Base-by-base conservation (phyloP, 148 eudicot species). In the Oxyria digyna region DNA sequence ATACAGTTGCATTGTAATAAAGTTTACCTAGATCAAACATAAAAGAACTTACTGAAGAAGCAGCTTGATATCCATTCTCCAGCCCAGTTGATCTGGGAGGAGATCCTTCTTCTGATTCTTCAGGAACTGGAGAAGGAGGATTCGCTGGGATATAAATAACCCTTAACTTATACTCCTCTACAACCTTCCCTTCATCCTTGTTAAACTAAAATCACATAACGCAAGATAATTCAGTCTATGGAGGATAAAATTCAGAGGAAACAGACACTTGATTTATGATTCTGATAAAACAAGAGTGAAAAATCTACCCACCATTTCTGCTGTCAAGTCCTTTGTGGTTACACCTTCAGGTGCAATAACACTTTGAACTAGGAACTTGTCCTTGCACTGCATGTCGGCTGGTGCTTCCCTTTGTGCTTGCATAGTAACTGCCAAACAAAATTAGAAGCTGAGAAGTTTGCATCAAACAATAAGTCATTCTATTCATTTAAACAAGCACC, bases 121-220 rank as follows among this genome's bases (percentile, higher is more conserved):
- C 96, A 9, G 93, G 89, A 54, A 92, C 98, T 20, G 98, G 98
- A 31, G 98, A 92, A 23, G 98, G 98, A 73, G 96, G 98, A 64
- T 92, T 89, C 7, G 89, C 94, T 65, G 89, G 89, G 73, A 92
- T 72, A 46, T 80, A 89, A 50, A 84, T 76, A 72, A 91, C 97
- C 79, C 89, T 82, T 75, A 91, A 75, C 70, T 82, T 88, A 75
- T 83, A 81, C 81, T 91, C 96, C 73, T 85, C 90, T 14, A 91
- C 72, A 71, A 79, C 74, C 74, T 83, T 91, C 46, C 85, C 87
- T 8, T 80, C 91, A 68, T 77, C 94, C 81, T 78, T 88, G 71
- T 78, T 88, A 73, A 91, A 91, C 97, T 91, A 70, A 54, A 74
- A 54, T 72, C 55, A 6, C 64, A 27, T 24, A 32, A 40, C 26